Conservation (phyloP, 495 filamentous ascomycete genomes). For the Physcia stellaris region DNA sequence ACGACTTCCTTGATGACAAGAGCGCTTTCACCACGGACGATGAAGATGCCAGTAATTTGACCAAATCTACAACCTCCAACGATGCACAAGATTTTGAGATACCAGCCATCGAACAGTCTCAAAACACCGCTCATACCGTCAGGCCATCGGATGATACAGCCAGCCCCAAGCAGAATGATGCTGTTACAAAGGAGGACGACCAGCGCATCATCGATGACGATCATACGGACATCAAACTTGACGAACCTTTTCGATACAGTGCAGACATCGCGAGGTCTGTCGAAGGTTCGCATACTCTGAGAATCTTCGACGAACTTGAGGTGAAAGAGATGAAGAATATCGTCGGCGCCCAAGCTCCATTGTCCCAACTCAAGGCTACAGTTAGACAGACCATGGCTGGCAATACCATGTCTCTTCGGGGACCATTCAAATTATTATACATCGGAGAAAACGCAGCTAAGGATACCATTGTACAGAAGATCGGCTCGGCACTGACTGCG, state of each 20-base stretch:
- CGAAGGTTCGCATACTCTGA: conserved; percentile 8
- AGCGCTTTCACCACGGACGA: conserved; percentile 16
- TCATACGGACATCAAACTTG: conserved; percentile 6
- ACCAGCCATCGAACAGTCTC: neutral
- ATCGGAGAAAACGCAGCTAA: conserved; percentile 48
- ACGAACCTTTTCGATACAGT: conserved; percentile 6
- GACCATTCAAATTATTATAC: conserved; percentile 58
- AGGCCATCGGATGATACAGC: neutral
- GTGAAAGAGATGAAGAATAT: neutral
- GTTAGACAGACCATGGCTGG: conserved; percentile 63
- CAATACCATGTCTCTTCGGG: conserved; percentile 40
- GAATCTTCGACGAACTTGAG: conserved; percentile 9
- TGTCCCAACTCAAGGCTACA: conserved; percentile 35
- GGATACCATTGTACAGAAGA: conserved; percentile 60
- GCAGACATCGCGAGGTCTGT: conserved; percentile 3
- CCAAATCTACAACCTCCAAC: conserved; percentile 10
- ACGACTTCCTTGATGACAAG: conserved; percentile 37
- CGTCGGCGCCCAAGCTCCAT: neutral
- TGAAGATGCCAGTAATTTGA: conserved; percentile 12
- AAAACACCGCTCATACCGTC: neutral
- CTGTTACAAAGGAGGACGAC: neutral
- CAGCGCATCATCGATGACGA: neutral
- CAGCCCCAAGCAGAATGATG: neutral
- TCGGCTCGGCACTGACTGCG: conserved; percentile 49
- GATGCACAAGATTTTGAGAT: conserved; percentile 7